Evolutionary conservation across 2,329 filamentous ascomycete species (phyloP).

Genomic region (Claviceps spartinae): DNA sequence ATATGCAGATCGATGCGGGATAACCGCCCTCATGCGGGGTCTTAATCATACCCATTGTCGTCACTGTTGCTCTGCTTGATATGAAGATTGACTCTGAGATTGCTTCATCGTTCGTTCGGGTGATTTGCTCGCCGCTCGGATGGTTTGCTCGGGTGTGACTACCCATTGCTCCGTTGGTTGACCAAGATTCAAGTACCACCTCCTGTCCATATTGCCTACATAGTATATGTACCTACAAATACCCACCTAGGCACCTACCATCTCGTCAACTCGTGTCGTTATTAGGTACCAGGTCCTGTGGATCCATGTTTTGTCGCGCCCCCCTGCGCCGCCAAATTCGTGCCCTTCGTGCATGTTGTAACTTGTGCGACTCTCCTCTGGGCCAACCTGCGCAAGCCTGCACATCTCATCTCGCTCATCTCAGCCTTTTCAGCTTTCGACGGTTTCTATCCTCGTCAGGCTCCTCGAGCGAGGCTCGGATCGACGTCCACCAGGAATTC

Average conservation of each 20-base stretch:
- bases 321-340: background rate
- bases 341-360: background rate
- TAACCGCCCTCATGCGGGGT: too few species aligned
- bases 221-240: background rate
- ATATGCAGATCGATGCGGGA: too few species aligned
- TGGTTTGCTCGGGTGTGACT: too few species aligned
- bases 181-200: too few species aligned
- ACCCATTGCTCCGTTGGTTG: too few species aligned
- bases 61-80: too few species aligned
- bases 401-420: background rate
- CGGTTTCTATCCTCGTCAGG: background rate
- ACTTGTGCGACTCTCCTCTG: background rate
- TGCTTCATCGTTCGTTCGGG: too few species aligned
- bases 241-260: too few species aligned
- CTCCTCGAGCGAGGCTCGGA: background rate
- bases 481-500: background rate
- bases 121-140: too few species aligned
- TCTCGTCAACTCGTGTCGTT: background rate
- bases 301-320: background rate
- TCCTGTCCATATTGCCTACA: too few species aligned
- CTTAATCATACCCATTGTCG: too few species aligned
- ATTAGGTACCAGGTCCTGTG: background rate
- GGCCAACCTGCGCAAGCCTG: background rate
- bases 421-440: background rate
- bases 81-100: too few species aligned